phyloP scores from a whole-genome alignment of 2,329 filamentous ascomycete species.

The Lachnellula subtilissima region DNA sequence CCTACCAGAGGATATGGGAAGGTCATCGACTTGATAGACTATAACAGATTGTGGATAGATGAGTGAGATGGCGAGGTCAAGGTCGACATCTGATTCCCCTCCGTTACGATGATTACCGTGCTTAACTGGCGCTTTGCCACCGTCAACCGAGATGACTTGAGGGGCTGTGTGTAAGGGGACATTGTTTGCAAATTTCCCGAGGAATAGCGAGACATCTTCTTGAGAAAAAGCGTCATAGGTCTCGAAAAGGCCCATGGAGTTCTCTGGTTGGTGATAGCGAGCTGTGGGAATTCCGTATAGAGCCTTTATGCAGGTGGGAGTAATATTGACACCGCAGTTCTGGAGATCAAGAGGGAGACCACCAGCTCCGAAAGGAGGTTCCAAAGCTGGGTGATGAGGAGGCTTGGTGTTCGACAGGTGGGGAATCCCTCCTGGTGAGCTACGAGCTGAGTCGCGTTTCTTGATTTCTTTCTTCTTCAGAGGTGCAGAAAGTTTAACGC shows the following conservation, averaged over 20 bases:
- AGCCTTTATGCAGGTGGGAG: slow-evolving; percentile 21
- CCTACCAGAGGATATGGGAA: slow-evolving; percentile 26
- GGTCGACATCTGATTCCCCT: slow-evolving; percentile 39
- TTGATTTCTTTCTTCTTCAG: background rate
- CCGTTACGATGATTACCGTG: background rate
- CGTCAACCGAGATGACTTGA: background rate
- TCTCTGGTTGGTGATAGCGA: background rate
- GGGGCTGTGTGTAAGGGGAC: background rate
- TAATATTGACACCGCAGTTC: slow-evolving; percentile 16
- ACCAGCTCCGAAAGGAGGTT: background rate
- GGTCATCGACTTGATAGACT: slow-evolving; percentile 38
- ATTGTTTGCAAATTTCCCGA: background rate
- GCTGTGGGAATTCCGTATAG: slow-evolving; percentile 32
- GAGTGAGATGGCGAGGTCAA: slow-evolving; percentile 43
- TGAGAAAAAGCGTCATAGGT: background rate
- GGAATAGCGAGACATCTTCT: background rate
- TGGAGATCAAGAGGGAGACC: slow-evolving; percentile 6
- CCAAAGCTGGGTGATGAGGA: background rate
- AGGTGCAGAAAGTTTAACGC: slow-evolving; percentile 31
- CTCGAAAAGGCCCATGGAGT: background rate
- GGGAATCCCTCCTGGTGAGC: background rate
- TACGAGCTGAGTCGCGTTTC: background rate
- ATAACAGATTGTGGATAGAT: slow-evolving; percentile 46
- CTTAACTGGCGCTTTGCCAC: background rate
- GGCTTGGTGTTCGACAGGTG: background rate